Conservation (phyloP, 768 basidiomycete genomes). For the Chalciporus piperatus region DNA sequence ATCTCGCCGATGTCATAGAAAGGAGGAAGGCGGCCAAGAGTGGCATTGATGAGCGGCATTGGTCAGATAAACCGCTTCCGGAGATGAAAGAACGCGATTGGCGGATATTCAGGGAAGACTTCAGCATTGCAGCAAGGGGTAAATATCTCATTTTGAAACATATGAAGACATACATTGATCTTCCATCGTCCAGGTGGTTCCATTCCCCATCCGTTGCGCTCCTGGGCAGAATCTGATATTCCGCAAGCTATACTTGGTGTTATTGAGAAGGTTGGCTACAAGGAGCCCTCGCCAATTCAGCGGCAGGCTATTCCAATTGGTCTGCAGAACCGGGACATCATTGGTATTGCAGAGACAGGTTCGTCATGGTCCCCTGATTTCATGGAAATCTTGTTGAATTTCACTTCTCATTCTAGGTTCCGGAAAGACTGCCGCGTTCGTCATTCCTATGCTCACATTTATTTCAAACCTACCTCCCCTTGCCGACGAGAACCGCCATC, state of each 20-base stretch:
- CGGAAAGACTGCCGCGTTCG: conserved; percentile 98
- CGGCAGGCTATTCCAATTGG: conserved; percentile 99
- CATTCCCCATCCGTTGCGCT: conserved; percentile 91
- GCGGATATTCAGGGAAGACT: conserved; percentile 99
- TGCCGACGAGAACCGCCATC: conserved; percentile 88
- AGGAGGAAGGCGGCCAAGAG: conserved; percentile 75
- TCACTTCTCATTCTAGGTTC: conserved; percentile 58
- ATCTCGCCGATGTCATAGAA: conserved; percentile 81
- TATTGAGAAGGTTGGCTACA: conserved; percentile 92
- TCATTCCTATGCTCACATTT: conserved; percentile 96
- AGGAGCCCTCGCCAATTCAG: conserved; percentile 95
- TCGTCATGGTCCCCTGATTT: conserved; percentile 17
- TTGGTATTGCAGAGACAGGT: conserved; percentile 99
- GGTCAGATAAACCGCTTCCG: conserved; percentile 88
- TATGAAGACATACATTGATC: background rate
- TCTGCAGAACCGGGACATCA: conserved; percentile 92
- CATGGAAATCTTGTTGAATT: background rate
- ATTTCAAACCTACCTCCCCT: conserved; percentile 84
- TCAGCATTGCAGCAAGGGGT: conserved; percentile 93
- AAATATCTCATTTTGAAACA: conserved; percentile 4
- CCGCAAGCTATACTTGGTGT: conserved; percentile 75
- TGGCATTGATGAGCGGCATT: conserved; percentile 92
- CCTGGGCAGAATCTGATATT: conserved; percentile 87
- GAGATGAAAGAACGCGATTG: conserved; percentile 98
- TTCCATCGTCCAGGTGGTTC: conserved; percentile 61